phyloP scores from a whole-genome alignment of 2,329 filamentous ascomycete genomes.

The Apiospora rasikravindrae region DNA sequence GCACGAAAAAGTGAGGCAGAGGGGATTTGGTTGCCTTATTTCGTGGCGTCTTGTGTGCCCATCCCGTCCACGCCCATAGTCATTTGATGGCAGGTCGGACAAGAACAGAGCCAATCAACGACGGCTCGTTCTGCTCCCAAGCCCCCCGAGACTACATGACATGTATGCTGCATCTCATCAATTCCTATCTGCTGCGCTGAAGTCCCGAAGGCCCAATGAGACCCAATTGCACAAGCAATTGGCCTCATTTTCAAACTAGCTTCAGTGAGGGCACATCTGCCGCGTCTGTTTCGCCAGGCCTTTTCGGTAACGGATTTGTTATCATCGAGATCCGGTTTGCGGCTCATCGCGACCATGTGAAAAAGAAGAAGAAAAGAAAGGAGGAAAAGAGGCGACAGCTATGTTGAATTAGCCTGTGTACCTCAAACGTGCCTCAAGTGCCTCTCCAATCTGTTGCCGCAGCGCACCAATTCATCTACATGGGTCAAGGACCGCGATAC shows the following conservation, averaged over 20 bases:
- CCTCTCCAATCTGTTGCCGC: neutral
- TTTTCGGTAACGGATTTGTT: neutral
- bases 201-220: neutral
- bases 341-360: neutral
- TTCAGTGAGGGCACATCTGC: neutral
- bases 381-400: neutral
- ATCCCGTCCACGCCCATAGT: constrained; percentile 6
- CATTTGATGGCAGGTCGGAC: neutral
- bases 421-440: neutral
- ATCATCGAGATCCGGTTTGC: neutral
- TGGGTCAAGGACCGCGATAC: neutral
- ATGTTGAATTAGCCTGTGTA: neutral
- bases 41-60: constrained; percentile 8
- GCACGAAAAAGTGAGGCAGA: constrained; percentile 9
- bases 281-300: neutral
- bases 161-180: constrained; percentile 8
- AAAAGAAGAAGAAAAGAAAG: neutral
- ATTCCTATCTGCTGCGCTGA: neutral
- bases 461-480: neutral
- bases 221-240: neutral
- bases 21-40: constrained; percentile 16
- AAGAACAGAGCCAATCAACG: neutral
- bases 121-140: neutral
- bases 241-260: neutral
- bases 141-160: neutral